Evolutionary conservation across 306 rosid species (phyloP), one percentile per base, ranked within the genome.

Genomic region (Medicago lupulina): DNA sequence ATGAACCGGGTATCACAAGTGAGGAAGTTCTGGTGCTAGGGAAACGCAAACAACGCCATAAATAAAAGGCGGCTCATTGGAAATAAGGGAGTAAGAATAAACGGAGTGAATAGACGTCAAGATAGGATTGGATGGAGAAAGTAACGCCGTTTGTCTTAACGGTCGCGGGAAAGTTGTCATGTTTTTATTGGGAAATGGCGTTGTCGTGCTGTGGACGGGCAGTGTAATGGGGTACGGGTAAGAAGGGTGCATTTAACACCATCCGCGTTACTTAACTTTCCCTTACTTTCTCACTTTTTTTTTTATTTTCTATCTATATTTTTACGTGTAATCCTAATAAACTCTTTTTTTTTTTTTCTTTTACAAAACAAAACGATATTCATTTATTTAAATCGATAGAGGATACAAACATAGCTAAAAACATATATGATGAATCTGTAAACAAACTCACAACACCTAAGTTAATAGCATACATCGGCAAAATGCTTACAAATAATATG

Each of bases 141-240:
- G n/a, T 70, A 76, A 84, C 86, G 88, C 62, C 83, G 86, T 87
- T 4, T 67, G 80, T 62, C 31, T 21, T 64, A 59, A 71, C 83
- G 85, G 79, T 70, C 10, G 79, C 85, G 71, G 70, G 76, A 58
- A 81, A 84, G 87, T 76, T 78, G 86, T 49, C 23, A 70, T 71
- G 84, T 86, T 88, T 88, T 85, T 81, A 81, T 90, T 83, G 88
- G 87, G 84, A 90, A 88, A 72, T 81, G 90, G 89, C 79, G 18
- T 78, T 90, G 96, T 88, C 96, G 82, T 81, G 84, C 83, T 79
- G 71, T 65, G 72, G 63, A 79, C 91, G 74, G 79, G 91, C 96
- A 88, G 81, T 73, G 83, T 28, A 58, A 79, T 57, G 82, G 9
- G 67, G 58, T 9, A 53, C 38, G 58, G 23, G 13, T 36, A 21